phyloP scores from a whole-genome alignment of 2,329 filamentous ascomycete species.

The Ophiostoma triangulosporum region DNA sequence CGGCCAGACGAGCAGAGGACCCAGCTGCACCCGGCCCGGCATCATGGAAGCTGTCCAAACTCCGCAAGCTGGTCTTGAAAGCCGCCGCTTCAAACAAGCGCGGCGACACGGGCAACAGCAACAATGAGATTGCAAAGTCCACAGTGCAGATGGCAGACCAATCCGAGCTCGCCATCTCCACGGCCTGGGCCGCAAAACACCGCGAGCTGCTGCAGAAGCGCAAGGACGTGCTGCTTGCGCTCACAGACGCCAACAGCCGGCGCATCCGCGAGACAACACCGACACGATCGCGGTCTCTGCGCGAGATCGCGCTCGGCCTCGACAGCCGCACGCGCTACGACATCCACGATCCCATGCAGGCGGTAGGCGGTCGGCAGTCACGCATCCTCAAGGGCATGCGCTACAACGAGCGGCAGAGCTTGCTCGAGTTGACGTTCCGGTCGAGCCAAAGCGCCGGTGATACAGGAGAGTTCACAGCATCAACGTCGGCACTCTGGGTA shows the following conservation, averaged over 20 bases:
- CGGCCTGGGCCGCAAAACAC: not conserved
- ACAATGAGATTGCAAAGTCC: no score
- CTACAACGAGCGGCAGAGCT: not conserved
- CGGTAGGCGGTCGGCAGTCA: not conserved
- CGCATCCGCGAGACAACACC: not conserved
- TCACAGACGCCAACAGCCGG: not conserved
- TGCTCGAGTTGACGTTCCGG: not conserved
- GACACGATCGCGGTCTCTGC: not conserved
- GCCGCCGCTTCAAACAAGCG: no score
- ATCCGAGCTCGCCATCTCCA: not conserved
- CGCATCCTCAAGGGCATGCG: not conserved
- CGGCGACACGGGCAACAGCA: no score
- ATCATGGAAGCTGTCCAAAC: no score
- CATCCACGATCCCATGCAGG: not conserved
- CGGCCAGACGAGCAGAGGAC: not conserved
- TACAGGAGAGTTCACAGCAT: not conserved
- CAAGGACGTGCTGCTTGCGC: not conserved
- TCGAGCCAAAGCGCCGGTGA: no score
- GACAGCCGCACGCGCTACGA: not conserved
- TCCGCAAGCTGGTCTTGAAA: no score
- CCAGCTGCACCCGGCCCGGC: no score
- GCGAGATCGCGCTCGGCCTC: not conserved
- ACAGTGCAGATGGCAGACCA: no score
- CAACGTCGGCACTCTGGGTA: constrained; percentile 22
- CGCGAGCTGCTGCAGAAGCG: not conserved